A percentile compares a stretch with the other conserved stretches of the same genome.
Evolutionary conservation across 116 monocot genomes (phyloP).

Genomic region (Zostera marina): DNA sequence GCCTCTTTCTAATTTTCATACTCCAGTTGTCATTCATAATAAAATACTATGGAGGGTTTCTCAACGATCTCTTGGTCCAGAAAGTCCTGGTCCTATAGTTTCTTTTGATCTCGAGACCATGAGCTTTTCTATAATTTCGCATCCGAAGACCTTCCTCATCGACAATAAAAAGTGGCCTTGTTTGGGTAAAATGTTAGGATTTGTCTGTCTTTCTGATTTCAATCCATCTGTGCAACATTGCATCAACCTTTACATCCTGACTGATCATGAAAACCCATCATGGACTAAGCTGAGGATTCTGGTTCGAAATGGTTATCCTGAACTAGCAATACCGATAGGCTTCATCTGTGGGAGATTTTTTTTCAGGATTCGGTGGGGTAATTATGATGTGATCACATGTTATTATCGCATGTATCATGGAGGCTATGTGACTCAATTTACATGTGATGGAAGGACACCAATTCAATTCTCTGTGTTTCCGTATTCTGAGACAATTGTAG

Average conservation of each 20-base stretch:
- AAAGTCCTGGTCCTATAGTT: not conserved
- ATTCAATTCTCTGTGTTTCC: not conserved
- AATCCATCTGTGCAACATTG: not conserved
- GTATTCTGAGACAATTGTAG: not conserved
- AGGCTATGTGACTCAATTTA: not conserved
- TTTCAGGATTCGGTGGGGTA: not conserved
- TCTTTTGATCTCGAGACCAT: not conserved
- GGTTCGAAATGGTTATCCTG: not conserved
- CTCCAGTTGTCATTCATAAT: not conserved
- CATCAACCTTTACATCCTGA: not conserved
- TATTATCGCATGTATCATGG: not conserved
- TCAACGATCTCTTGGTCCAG: not conserved
- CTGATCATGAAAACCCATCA: constrained; percentile 1
- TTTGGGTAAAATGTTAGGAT: not conserved
- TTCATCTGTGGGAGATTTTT: not conserved
- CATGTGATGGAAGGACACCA: not conserved
- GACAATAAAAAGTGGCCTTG: not conserved
- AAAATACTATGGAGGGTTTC: not conserved
- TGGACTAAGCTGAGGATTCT: not conserved
- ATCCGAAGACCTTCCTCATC: not conserved
- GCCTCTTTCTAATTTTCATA: not conserved
- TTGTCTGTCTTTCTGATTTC: not conserved
- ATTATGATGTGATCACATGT: not conserved
- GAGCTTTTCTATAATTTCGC: not conserved
- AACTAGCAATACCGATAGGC: not conserved